A percentile compares a stretch with the other conserved stretches of the same genome.
phyloP scores from a whole-genome alignment of 2,329 filamentous ascomycete genomes.

The Fusarium sp. region DNA sequence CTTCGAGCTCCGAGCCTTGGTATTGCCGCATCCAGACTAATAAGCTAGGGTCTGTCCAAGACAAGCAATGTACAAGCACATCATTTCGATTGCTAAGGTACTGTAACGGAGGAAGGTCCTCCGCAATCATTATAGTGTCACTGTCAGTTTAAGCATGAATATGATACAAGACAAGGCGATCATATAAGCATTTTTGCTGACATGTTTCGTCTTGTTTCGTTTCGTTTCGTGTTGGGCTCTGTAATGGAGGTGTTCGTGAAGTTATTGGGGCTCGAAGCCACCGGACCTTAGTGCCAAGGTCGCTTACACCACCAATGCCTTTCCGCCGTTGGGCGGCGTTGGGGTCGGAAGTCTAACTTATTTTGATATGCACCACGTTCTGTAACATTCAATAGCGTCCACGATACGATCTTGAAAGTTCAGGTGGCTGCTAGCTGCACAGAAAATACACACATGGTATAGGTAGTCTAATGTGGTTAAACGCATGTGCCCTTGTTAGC shows the following conservation, averaged over 20 bases:
- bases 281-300: conserved; percentile 36
- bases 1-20: conserved; percentile 13
- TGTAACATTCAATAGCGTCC: conserved; percentile 10
- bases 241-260: conserved; percentile 3
- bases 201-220: conserved; percentile 33
- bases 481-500: not conserved
- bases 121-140: not conserved
- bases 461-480: not conserved
- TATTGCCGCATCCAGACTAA: conserved; percentile 11
- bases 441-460: not conserved
- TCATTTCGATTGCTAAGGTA: not conserved
- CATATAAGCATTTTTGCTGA: conserved; percentile 5
- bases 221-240: conserved; percentile 37
- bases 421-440: not conserved
- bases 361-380: conserved; percentile 14
- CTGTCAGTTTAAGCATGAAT: not conserved
- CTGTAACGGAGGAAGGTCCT: conserved; percentile 1
- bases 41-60: not conserved
- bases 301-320: conserved; percentile 38
- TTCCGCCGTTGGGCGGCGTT: conserved; percentile 11
- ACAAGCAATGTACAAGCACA: no score
- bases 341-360: conserved; percentile 9
- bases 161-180: not conserved
- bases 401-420: conserved; percentile 2
- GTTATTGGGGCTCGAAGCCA: conserved; percentile 26